Conservation (phyloP, 352 stramenopile genomes). For the Phytophthora meadii region DNA sequence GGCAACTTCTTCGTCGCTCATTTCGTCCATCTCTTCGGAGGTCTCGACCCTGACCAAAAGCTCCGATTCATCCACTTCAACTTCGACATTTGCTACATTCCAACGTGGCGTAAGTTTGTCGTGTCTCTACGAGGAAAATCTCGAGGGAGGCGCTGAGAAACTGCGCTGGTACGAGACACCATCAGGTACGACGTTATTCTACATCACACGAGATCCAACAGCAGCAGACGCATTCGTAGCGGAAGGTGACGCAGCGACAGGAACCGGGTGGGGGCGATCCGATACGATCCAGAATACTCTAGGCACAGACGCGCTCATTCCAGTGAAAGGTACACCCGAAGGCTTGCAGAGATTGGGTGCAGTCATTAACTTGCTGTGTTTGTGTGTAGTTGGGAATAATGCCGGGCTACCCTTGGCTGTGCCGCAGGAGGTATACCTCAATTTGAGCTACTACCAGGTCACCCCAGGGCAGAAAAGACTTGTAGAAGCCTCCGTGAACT, state of each 20-base stretch:
- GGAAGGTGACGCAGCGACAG: constrained; percentile 23
- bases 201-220: constrained; percentile 83
- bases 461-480: constrained; percentile 66
- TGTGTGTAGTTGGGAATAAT: constrained; percentile 43
- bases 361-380: constrained; percentile 13
- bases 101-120: constrained; percentile 86
- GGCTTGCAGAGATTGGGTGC: background rate
- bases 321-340: constrained; percentile 62
- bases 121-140: constrained; percentile 92
- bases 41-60: constrained; percentile 20
- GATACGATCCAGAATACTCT: constrained; percentile 55
- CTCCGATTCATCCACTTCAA: constrained; percentile 20
- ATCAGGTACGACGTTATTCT: constrained; percentile 86
- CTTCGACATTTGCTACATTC: constrained; percentile 25
- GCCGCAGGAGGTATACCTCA: constrained; percentile 76
- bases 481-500: constrained; percentile 71
- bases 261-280: constrained; percentile 67
- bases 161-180: constrained; percentile 89
- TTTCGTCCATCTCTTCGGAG: constrained; percentile 47
- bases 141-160: constrained; percentile 79
- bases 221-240: constrained; percentile 69
- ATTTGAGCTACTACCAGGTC: constrained; percentile 85
- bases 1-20: constrained; percentile 30
- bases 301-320: constrained; percentile 75
- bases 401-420: constrained; percentile 59